Conservation (phyloP, 768 basidiomycete species). For the Tephrocybe sp. region DNA sequence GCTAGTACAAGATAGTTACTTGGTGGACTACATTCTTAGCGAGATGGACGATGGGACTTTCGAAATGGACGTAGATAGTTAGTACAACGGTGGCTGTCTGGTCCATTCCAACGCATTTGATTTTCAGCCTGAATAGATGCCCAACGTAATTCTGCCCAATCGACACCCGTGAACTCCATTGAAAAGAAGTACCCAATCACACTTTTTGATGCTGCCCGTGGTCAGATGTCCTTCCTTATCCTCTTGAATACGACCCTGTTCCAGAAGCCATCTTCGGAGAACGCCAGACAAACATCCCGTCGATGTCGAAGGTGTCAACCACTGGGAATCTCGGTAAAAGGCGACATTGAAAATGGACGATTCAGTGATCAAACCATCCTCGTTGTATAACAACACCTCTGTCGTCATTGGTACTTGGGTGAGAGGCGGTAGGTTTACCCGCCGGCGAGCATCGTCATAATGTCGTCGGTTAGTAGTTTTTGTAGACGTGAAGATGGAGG, state of each 20-base stretch:
- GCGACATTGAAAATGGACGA: slow-evolving; percentile 72
- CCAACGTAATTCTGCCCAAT: slow-evolving; percentile 42
- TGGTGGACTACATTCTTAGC: slow-evolving; percentile 83
- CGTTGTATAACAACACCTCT: slow-evolving; percentile 69
- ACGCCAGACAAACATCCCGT: slow-evolving; percentile 76
- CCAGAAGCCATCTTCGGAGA: slow-evolving; percentile 65
- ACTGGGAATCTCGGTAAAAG: slow-evolving; percentile 50
- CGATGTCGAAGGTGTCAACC: slow-evolving; percentile 62
- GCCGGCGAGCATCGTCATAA: slow-evolving; percentile 63
- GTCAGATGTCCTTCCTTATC: slow-evolving; percentile 41
- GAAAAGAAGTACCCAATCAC: slow-evolving; percentile 68
- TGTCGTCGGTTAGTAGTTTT: slow-evolving; percentile 66
- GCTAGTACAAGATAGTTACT: slow-evolving; percentile 91
- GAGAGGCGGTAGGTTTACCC: slow-evolving; percentile 44
- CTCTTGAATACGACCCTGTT: slow-evolving; percentile 54
- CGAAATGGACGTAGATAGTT: slow-evolving; percentile 46
- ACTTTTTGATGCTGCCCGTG: slow-evolving; percentile 39
- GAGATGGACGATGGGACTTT: slow-evolving; percentile 87
- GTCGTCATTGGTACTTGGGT: slow-evolving; percentile 26
- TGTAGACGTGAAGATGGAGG: slow-evolving; percentile 58
- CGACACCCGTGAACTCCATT: slow-evolving; percentile 73
- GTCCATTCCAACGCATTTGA: not conserved
- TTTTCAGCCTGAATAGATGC: slow-evolving; percentile 1
- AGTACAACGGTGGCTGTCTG: slow-evolving; percentile 7
- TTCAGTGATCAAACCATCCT: slow-evolving; percentile 51